phyloP scores from a whole-genome alignment of 2,329 filamentous ascomycete genomes.

The Monilinia fructicola region DNA sequence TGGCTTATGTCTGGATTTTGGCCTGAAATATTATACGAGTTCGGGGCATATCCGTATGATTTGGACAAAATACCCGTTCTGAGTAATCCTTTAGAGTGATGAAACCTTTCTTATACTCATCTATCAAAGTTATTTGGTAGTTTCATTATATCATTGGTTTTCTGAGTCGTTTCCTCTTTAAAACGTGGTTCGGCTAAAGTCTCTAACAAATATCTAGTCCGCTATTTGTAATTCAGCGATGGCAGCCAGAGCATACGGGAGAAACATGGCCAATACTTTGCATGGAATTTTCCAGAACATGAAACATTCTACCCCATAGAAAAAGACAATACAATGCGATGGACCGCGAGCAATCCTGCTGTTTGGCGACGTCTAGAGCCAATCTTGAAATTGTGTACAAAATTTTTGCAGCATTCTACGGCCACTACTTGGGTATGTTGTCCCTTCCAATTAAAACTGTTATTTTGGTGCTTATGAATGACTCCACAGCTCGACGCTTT shows the following conservation, averaged over 20 bases:
- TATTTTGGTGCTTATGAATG: not conserved
- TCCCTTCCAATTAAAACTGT: not conserved
- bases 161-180: not conserved
- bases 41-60: constrained; percentile 7
- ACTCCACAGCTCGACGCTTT: constrained; percentile 8
- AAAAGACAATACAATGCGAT: constrained; percentile 2
- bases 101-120: not conserved
- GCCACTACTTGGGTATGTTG: constrained; percentile 11
- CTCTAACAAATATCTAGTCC: not conserved
- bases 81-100: constrained; percentile 3
- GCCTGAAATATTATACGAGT: constrained; percentile 9
- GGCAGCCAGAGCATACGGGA: not conserved
- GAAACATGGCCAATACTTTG: not conserved
- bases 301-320: not conserved
- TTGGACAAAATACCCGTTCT: not conserved
- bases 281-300: not conserved
- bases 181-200: not conserved
- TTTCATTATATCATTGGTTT: not conserved
- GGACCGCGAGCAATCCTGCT: constrained; percentile 5
- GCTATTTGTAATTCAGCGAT: not conserved
- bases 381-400: constrained; percentile 1
- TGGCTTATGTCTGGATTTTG: constrained; percentile 16
- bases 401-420: not conserved
- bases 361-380: constrained; percentile 8
- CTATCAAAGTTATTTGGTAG: not conserved